Percentiles rank a stretch among this genome's conserved stretches.
These are phyloP conservation scores for Trametes versicolor DNA, from an alignment of 1,284 basidiomycete species.

Conservation along the genomic window DNA sequence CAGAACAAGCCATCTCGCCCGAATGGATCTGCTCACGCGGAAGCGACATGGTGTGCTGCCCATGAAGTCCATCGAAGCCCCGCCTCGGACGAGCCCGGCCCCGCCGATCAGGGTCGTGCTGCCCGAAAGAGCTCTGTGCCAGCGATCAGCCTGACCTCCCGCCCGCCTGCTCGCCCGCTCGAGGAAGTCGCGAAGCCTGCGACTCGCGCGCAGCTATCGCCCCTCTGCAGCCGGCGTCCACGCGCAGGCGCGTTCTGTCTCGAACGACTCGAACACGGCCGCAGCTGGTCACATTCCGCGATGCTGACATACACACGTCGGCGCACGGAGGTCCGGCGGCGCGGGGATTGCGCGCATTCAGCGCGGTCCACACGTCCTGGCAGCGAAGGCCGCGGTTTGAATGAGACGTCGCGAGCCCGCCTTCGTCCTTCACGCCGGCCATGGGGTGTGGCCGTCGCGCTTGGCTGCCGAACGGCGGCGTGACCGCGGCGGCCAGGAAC, in stretches of 20 bases:
- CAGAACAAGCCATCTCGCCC: conserved; percentile 13
- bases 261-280: conserved; percentile 8
- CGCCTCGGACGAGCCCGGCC: conserved; percentile 18
- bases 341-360: conserved; percentile 1
- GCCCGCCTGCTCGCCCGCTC: not conserved
- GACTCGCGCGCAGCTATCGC: conserved; percentile 1
- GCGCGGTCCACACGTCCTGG: conserved; percentile 1
- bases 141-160: not conserved
- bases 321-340: not conserved
- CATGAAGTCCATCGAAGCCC: conserved; percentile 1
- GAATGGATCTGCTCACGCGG: conserved; percentile 22
- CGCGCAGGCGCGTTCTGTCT: conserved; percentile 13
- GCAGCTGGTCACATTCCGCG: conserved; percentile 7
- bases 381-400: conserved; percentile 19
- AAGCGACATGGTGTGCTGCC: conserved; percentile 10
- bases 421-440: not conserved
- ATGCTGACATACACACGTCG: not conserved
- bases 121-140: conserved; percentile 20
- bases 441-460: not conserved
- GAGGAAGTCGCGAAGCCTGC: not conserved
- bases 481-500: conserved; percentile 7
- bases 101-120: conserved; percentile 35
- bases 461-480: not conserved
- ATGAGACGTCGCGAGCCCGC: conserved; percentile 10
- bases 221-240: not conserved